A percentile compares a stretch with the other conserved stretches of the same genome.
Conservation (phyloP, 2,329 filamentous ascomycete genomes). For the Pseudogymnoascus sp. region DNA sequence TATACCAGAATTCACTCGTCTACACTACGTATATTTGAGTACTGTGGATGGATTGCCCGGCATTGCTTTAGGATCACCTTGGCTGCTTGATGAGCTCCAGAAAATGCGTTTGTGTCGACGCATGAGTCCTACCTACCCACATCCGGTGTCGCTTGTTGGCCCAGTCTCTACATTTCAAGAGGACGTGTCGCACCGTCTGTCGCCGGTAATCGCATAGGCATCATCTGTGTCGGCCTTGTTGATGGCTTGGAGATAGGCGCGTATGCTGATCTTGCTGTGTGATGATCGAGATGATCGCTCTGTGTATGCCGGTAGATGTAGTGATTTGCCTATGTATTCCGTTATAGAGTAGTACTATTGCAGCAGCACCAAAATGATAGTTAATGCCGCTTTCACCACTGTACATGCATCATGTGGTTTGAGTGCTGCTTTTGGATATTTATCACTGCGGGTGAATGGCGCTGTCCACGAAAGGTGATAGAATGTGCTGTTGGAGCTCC, state of each 20-base stretch:
- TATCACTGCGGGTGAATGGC: neutral
- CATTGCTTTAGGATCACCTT: neutral
- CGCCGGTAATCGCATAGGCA: constrained; percentile 21
- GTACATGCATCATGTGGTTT: neutral
- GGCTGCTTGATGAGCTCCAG: neutral
- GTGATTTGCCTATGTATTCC: neutral
- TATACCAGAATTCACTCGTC: neutral
- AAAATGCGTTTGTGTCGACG: neutral
- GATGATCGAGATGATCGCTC: constrained; percentile 24
- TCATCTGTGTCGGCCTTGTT: constrained; percentile 26
- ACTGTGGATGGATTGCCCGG: neutral
- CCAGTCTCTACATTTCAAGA: constrained; percentile 28
- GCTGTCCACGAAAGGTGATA: neutral
- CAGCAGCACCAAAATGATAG: neutral
- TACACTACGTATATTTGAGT: neutral
- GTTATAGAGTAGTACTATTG: neutral
- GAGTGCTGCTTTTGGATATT: neutral
- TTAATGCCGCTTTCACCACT: neutral
- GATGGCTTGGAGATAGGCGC: constrained; percentile 26
- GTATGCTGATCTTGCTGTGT: constrained; percentile 25
- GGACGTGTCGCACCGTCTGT: constrained; percentile 20
- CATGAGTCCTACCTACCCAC: constrained; percentile 19
- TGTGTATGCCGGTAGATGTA: constrained; percentile 11
- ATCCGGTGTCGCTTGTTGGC: constrained; percentile 25
- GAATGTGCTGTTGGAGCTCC: neutral